phyloP scores from a whole-genome alignment of 495 filamentous ascomycete species.

The Haplographium delicatum region DNA sequence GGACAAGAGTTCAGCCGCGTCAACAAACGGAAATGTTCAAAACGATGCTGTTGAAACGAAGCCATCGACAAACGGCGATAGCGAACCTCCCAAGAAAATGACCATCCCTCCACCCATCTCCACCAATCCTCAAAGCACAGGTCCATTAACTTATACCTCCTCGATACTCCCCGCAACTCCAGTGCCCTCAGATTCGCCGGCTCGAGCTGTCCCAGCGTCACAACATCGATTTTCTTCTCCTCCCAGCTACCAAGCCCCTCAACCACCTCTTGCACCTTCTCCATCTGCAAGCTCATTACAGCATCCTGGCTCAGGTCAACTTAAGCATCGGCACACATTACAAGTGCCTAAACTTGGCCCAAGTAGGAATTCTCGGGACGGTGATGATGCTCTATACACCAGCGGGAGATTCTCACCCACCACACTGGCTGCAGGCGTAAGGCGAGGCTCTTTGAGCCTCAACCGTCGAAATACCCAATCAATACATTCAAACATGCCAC shows the following conservation, averaged over 20 bases:
- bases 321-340: slow-evolving; percentile 84
- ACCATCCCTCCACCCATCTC: slow-evolving; percentile 27
- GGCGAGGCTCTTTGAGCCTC: slow-evolving; percentile 77
- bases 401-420: slow-evolving; percentile 87
- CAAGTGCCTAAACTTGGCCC: slow-evolving; percentile 67
- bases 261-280: slow-evolving; percentile 47
- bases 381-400: slow-evolving; percentile 59
- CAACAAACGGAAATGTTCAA: slow-evolving; percentile 19
- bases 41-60: slow-evolving; percentile 28
- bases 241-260: slow-evolving; percentile 50
- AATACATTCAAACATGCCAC: slow-evolving; percentile 72
- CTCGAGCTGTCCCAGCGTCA: slow-evolving; percentile 33
- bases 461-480: slow-evolving; percentile 77
- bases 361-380: slow-evolving; percentile 45
- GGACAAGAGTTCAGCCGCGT: slow-evolving; percentile 13
- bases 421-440: slow-evolving; percentile 38
- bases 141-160: slow-evolving; percentile 24
- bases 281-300: slow-evolving; percentile 35
- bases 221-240: slow-evolving; percentile 74
- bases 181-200: slow-evolving; percentile 37
- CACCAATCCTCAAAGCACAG: slow-evolving; percentile 23
- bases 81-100: slow-evolving; percentile 33
- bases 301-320: slow-evolving; percentile 38
- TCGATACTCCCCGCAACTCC: slow-evolving; percentile 34
- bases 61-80: slow-evolving; percentile 39